phyloP scores from a whole-genome alignment of 2,329 filamentous ascomycete species.

The Hypoxylon sp. region DNA sequence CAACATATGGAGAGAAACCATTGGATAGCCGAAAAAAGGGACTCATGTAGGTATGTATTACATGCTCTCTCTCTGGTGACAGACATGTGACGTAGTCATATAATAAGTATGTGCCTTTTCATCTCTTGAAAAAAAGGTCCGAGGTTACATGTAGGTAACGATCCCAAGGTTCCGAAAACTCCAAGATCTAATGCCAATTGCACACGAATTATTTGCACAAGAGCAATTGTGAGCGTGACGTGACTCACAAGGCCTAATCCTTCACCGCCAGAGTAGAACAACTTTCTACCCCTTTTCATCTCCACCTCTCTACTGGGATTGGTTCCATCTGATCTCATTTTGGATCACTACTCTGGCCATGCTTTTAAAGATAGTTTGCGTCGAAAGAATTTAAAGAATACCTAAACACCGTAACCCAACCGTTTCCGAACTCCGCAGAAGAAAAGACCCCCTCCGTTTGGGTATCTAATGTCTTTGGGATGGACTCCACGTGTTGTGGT shows the following conservation, averaged over 20 bases:
- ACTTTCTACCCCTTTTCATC: conserved; percentile 1
- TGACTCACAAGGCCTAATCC: not conserved
- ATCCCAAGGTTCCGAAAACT: conserved; percentile 15
- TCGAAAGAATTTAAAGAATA: conserved; percentile 19
- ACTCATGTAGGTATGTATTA: conserved; percentile 24
- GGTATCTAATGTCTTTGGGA: conserved; percentile 36
- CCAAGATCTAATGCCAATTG: conserved; percentile 31
- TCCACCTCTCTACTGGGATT: conserved; percentile 11
- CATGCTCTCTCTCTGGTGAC: conserved; percentile 17
- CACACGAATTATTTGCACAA: conserved; percentile 23
- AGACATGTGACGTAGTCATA: conserved; percentile 26
- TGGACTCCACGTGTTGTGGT: conserved; percentile 42
- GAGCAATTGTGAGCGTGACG: conserved; percentile 13
- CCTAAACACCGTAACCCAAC: conserved; percentile 24
- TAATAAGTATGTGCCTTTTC: conserved; percentile 2
- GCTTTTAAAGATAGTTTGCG: conserved; percentile 16
- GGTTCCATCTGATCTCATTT: conserved; percentile 9
- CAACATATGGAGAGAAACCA: conserved; percentile 7
- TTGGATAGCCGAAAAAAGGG: conserved; percentile 14
- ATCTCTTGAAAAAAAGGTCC: conserved; percentile 5
- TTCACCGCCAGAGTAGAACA: conserved; percentile 17
- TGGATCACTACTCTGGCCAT: conserved; percentile 14
- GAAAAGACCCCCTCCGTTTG: conserved; percentile 15
- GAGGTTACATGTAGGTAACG: too few species aligned
- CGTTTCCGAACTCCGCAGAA: conserved; percentile 26